These are phyloP conservation scores for Tricholoma terreum DNA, from an alignment of 768 basidiomycete species.

Conservation along the genomic window DNA sequence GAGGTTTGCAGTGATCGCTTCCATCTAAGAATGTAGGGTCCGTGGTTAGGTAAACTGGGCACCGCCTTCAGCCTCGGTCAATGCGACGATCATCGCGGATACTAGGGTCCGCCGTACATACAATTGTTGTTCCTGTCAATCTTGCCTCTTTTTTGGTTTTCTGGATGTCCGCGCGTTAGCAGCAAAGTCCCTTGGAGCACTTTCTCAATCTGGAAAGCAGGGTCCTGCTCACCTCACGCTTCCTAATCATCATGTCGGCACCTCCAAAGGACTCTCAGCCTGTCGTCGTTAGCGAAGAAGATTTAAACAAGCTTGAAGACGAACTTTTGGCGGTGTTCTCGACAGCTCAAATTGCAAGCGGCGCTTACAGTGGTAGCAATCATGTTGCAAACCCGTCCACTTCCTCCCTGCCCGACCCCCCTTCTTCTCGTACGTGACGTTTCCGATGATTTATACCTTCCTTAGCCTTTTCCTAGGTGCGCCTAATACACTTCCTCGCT, in stretches of 20 bases:
- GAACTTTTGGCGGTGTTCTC: constrained; percentile 52
- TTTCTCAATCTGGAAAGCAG: background rate
- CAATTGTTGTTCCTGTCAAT: too few relatives aligned
- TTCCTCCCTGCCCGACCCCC: constrained; percentile 1
- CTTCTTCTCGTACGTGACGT: constrained; percentile 9
- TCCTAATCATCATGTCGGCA: background rate
- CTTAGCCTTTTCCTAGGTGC: background rate
- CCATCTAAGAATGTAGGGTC: background rate
- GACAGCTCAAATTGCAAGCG: constrained; percentile 16
- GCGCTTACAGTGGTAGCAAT: background rate
- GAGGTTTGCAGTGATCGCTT: background rate
- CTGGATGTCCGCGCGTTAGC: too few relatives aligned
- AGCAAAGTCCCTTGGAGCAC: too few relatives aligned
- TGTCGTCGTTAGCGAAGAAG: constrained; percentile 42
- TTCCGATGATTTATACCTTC: background rate
- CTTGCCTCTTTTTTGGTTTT: too few relatives aligned
- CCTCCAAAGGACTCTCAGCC: background rate
- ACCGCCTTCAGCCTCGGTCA: background rate
- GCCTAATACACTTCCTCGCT: constrained; percentile 7
- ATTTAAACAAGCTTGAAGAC: constrained; percentile 54
- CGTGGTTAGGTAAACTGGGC: background rate
- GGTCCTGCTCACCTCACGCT: constrained; percentile 1
- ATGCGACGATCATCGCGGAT: background rate
- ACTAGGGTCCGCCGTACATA: background rate
- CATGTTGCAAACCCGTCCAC: background rate